Evolutionary conservation across 495 filamentous ascomycete species (phyloP).

Genomic region (Aspergillus asperescens): DNA sequence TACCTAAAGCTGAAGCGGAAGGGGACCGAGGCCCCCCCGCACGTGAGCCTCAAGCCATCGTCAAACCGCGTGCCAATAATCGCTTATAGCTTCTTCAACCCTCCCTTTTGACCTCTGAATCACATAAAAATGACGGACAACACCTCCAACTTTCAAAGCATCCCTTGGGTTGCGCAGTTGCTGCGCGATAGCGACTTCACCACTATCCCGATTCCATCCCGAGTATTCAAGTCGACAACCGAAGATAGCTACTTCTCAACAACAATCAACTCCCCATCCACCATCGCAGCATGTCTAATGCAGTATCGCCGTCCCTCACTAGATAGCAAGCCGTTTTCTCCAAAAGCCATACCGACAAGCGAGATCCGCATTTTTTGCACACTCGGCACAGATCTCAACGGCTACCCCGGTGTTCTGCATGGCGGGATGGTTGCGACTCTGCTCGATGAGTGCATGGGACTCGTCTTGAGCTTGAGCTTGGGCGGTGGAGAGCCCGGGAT

Average conservation of each 20-base stretch:
- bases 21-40: too few relatives aligned
- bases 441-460: constrained; percentile 53
- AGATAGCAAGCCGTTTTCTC: constrained; percentile 17
- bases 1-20: too few relatives aligned
- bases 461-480: constrained; percentile 31
- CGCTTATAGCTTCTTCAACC: too few relatives aligned
- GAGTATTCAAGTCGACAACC: constrained; percentile 34
- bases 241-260: constrained; percentile 54
- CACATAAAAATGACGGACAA: constrained; percentile 21
- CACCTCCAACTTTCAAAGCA: constrained; percentile 43
- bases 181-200: constrained; percentile 37
- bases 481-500: neutral
- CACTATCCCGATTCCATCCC: constrained; percentile 33
- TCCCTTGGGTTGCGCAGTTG: constrained; percentile 54
- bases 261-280: constrained; percentile 48
- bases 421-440: constrained; percentile 48
- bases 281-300: constrained; percentile 47
- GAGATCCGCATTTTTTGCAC: constrained; percentile 40
- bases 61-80: too few relatives aligned
- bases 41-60: too few relatives aligned
- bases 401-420: constrained; percentile 52
- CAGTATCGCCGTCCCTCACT: constrained; percentile 5
- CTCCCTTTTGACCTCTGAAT: neutral
- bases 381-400: constrained; percentile 43
- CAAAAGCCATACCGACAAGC: constrained; percentile 15